Evolutionary conservation across 2,329 filamentous ascomycete species (phyloP).

Genomic region (Talaromyces piceae): DNA sequence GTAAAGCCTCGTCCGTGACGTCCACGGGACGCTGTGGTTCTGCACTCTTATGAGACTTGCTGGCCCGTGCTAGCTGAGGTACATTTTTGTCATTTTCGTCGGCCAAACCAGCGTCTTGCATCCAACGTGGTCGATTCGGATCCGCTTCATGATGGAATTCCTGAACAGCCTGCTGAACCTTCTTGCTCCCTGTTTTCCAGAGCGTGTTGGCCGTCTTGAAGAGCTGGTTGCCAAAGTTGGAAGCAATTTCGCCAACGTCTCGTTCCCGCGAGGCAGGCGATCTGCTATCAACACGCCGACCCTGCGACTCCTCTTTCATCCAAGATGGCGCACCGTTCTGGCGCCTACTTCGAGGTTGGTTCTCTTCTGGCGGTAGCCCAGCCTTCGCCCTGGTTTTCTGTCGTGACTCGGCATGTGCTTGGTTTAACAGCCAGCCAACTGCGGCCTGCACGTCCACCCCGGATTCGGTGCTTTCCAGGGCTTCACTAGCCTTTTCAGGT

Average conservation of each 20-base stretch:
- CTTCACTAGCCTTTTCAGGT: constrained; percentile 70
- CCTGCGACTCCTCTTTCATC: constrained; percentile 45
- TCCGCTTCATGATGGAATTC: constrained; percentile 73
- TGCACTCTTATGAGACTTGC: constrained; percentile 11
- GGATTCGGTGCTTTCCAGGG: constrained; percentile 70
- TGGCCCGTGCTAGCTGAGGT: constrained; percentile 7
- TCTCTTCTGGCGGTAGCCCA: constrained; percentile 11
- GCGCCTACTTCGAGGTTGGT: constrained; percentile 20
- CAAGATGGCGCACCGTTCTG: constrained; percentile 47
- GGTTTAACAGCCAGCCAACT: constrained; percentile 81
- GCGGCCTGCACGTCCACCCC: constrained; percentile 77
- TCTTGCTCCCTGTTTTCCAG: constrained; percentile 93
- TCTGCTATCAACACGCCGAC: constrained; percentile 22
- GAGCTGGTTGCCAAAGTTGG: constrained; percentile 72
- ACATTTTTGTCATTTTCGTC: constrained; percentile 11
- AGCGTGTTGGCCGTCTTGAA: constrained; percentile 92
- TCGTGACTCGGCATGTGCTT: constrained; percentile 78
- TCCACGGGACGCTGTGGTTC: constrained; percentile 13
- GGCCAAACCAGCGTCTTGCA: constrained; percentile 57
- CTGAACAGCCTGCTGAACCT: constrained; percentile 81
- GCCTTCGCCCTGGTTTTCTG: constrained; percentile 50
- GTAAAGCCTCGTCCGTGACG: constrained; percentile 53
- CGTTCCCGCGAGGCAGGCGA: constrained; percentile 49
- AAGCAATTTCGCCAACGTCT: constrained; percentile 73
- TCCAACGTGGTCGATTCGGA: constrained; percentile 84